Conservation (phyloP, 176 grass and related monocot genomes). For the Ensete glaucum region DNA sequence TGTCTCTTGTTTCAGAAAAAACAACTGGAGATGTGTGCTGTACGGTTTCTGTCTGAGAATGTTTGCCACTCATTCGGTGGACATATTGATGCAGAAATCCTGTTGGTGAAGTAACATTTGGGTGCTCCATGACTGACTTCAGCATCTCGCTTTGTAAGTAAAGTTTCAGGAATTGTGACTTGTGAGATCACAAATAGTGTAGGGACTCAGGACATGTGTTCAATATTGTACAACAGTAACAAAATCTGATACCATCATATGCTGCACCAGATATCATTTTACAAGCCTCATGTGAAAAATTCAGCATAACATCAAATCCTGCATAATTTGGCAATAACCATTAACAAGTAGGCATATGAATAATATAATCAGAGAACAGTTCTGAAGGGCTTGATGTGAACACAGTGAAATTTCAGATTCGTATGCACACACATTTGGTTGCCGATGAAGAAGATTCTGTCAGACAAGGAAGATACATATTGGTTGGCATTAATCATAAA, state of each 20-base stretch:
- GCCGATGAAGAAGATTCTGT: background rate
- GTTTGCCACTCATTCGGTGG: slow-evolving; percentile 38
- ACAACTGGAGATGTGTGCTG: slow-evolving; percentile 67
- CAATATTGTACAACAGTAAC: background rate
- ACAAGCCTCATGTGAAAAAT: background rate
- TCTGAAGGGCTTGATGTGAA: no score
- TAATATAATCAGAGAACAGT: background rate
- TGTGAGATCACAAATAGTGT: background rate
- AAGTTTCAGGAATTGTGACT: background rate
- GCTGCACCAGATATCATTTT: background rate
- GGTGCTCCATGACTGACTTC: slow-evolving; percentile 37
- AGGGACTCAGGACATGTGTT: background rate
- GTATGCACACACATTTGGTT: background rate
- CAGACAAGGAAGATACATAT: background rate
- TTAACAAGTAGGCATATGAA: background rate
- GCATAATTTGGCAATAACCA: background rate
- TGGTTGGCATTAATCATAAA: background rate
- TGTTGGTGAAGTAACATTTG: slow-evolving; percentile 49
- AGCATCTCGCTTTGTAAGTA: slow-evolving; percentile 41
- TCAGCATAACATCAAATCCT: background rate
- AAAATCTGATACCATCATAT: background rate
- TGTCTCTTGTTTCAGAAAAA: slow-evolving; percentile 76
- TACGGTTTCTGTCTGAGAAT: slow-evolving; percentile 45
- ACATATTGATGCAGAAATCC: slow-evolving; percentile 57
- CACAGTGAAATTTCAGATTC: no score